These are phyloP conservation scores for Talaromyces sp. DNA, from an alignment of 2,329 filamentous ascomycete species.

Conservation along the genomic window DNA sequence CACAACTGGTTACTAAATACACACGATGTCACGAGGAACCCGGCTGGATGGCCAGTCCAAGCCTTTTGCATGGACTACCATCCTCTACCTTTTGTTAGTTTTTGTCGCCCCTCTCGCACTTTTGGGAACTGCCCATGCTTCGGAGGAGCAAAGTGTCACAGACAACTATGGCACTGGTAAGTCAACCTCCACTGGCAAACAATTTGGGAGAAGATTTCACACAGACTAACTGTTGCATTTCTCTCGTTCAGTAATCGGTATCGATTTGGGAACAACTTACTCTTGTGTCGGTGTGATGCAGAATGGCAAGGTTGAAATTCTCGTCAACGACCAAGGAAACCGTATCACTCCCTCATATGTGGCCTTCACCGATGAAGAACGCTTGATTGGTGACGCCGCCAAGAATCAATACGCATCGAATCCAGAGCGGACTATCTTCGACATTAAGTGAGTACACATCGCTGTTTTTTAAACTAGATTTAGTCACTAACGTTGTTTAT, in stretches of 20 bases:
- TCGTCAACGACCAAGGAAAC: constrained; percentile 95
- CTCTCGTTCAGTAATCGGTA: constrained; percentile 67
- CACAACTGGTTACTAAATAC: constrained; percentile 15
- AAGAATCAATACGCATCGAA: constrained; percentile 90
- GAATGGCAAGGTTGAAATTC: constrained; percentile 89
- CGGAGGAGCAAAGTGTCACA: constrained; percentile 58
- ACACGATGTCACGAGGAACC: constrained; percentile 56
- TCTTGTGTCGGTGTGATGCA: constrained; percentile 93
- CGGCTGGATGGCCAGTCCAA: constrained; percentile 57
- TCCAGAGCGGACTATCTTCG: constrained; percentile 70
- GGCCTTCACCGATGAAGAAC: constrained; percentile 94
- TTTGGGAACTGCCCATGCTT: constrained; percentile 67
- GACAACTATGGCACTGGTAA: constrained; percentile 72
- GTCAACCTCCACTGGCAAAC: constrained; percentile 11
- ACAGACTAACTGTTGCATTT: background rate
- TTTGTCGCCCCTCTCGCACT: constrained; percentile 81
- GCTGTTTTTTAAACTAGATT: background rate
- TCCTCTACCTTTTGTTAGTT: constrained; percentile 87
- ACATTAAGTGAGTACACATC: constrained; percentile 67
- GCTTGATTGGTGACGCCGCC: constrained; percentile 92
- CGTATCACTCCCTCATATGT: constrained; percentile 94
- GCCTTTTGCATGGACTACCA: constrained; percentile 76
- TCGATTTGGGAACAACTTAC: constrained; percentile 87
- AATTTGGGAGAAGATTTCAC: background rate
- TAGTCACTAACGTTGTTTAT: background rate